These are phyloP conservation scores for Kandelia obovata DNA, from an alignment of 345 rosid genomes.

Conservation along the genomic window DNA sequence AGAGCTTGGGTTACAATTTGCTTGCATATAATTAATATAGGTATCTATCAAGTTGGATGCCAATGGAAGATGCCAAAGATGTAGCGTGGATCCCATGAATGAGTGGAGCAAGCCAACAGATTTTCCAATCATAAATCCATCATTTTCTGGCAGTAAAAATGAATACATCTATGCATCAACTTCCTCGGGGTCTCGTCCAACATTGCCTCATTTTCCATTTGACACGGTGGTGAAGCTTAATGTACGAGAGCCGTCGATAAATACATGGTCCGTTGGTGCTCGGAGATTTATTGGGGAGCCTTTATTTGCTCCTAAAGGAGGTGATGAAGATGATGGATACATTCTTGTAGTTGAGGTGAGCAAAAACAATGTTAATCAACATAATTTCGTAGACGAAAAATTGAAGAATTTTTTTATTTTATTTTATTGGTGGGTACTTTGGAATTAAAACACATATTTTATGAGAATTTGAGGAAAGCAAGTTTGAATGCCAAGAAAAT, in stretches of 20 bases:
- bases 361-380: neutral
- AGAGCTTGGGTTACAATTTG: no score
- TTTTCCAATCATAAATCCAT: conserved; percentile 64
- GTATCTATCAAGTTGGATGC: conserved; percentile 52
- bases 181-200: conserved; percentile 57
- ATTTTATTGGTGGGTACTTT: neutral
- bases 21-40: conserved; percentile 18
- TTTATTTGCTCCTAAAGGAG: conserved; percentile 53
- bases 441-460: neutral
- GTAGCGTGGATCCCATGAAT: conserved; percentile 46
- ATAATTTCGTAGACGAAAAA: neutral
- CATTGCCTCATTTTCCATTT: conserved; percentile 77
- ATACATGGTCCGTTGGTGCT: conserved; percentile 57
- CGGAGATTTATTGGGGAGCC: conserved; percentile 89
- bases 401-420: neutral
- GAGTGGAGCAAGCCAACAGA: conserved; percentile 67
- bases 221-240: conserved; percentile 74
- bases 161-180: conserved; percentile 53
- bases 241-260: conserved; percentile 21
- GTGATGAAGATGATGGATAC: conserved; percentile 71
- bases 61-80: conserved; percentile 41
- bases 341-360: conserved; percentile 81
- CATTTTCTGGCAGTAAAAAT: conserved; percentile 54
- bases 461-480: no score
- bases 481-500: no score